A percentile compares a stretch with the other conserved stretches of the same genome.
Conservation (phyloP, 495 filamentous ascomycete genomes). For the Neurospora sp. region DNA sequence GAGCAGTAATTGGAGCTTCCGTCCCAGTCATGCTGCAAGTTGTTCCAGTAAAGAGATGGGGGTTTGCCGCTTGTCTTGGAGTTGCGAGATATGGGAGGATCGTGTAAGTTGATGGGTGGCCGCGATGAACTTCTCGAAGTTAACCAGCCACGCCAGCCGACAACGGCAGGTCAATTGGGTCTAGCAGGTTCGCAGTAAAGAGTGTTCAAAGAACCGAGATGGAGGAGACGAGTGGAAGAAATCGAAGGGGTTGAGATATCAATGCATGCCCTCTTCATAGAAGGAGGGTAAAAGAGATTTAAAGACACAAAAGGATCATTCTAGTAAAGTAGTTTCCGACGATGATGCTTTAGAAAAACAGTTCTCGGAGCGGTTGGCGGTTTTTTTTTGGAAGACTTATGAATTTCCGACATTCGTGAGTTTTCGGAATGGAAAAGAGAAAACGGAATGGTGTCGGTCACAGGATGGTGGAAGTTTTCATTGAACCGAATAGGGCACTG, state of each 20-base stretch:
- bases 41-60: background rate
- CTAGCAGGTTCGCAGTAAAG: no score
- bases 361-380: background rate
- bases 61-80: background rate
- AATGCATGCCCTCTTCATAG: background rate
- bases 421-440: background rate
- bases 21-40: background rate
- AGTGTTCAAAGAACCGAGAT: background rate
- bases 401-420: background rate
- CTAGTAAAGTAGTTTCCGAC: background rate
- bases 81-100: background rate
- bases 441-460: background rate
- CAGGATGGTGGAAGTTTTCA: background rate
- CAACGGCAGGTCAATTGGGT: no score
- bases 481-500: background rate
- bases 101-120: background rate
- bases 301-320: background rate
- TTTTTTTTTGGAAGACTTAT: background rate
- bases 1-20: background rate
- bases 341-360: background rate
- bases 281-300: background rate
- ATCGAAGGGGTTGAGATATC: background rate
- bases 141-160: no score
- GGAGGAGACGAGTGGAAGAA: background rate
- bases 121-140: background rate